These are phyloP conservation scores for Chlamydomonas eustigma DNA, from an alignment of 139 green algal genomes.

Conservation along the genomic window DNA sequence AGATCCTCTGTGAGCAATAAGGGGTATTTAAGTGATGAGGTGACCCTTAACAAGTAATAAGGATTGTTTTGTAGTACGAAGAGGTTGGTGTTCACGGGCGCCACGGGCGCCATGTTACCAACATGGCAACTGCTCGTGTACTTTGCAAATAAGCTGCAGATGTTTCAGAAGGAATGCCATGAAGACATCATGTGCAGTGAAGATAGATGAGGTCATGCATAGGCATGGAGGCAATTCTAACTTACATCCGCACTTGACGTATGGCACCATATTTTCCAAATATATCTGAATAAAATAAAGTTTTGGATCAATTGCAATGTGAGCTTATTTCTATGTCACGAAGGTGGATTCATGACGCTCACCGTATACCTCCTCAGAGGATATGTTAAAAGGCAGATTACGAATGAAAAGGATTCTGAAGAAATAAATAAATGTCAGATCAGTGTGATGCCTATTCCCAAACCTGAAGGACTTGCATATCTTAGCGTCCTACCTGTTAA, in stretches of 20 bases:
- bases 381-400: constrained; percentile 98
- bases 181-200: too few species aligned
- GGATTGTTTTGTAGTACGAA: neutral
- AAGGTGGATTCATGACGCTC: too few species aligned
- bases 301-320: too few species aligned
- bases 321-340: too few species aligned
- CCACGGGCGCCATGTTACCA: neutral
- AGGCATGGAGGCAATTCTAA: neutral
- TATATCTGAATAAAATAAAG: constrained; percentile 71
- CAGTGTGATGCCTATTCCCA: neutral
- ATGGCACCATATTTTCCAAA: constrained; percentile 97
- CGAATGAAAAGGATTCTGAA: constrained; percentile 80
- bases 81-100: neutral
- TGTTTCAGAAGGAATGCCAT: too few species aligned
- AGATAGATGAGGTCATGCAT: too few species aligned
- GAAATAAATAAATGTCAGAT: constrained; percentile 18
- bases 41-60: neutral
- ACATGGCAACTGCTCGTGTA: too few species aligned
- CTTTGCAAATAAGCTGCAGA: too few species aligned
- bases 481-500: constrained; percentile 31
- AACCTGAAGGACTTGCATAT: neutral
- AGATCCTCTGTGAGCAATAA: constrained; percentile 46
- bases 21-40: neutral
- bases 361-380: constrained; percentile 73
- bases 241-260: constrained; percentile 87